Base-by-base conservation (phyloP, 495 filamentous ascomycete species). In the Lophiotrema nucula region DNA sequence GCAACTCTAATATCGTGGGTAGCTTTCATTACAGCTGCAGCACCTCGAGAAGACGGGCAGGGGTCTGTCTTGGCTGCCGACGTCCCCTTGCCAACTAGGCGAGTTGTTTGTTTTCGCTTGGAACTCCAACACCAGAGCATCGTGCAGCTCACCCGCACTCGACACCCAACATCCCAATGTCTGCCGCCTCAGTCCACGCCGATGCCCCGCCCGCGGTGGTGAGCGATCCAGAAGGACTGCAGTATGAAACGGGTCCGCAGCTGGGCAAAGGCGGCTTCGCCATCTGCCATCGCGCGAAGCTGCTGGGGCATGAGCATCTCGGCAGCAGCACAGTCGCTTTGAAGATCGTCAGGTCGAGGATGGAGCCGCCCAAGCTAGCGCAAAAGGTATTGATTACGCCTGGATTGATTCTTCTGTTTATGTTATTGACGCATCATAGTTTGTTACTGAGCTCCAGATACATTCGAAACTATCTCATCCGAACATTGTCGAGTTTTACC, bases 211-310 rank as follows among this genome's bases (percentile, higher is more conserved):
- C 93, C 24, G 71, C 83, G 47, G 74, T 88, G 64, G 88, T 97
- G 22, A 70, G 75, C 52, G 90, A 96, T 68, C 90, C 89, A 64
- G 51, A 87, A 73, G 85, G 87, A 47, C 85, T 89, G 56, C 78
- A 82, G 47, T 98, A 96, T 76, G 80, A 83, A 35, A 88, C 90
- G 5, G 93, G 92, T n/a, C 79, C 76, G 37, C 83, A 88, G 49
- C 76, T 98, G 39, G 93, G 93, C 0, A 96, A 93, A 74, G 93
- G 93, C 41, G 93, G 93, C 0, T 98, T 98, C 69, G 93, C 93
- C 18, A 87, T 96, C 24, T 97, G 93, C 71, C 93, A 87, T 59
- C 77, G 87, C 42, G 93, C 89, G 2, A 82, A 86, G 53, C 70
- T 89, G 38, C 71, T 79, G 21, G 80, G 82, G 5, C 83, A 81